phyloP scores from a whole-genome alignment of 345 rosid species.

The Salix caprea region DNA sequence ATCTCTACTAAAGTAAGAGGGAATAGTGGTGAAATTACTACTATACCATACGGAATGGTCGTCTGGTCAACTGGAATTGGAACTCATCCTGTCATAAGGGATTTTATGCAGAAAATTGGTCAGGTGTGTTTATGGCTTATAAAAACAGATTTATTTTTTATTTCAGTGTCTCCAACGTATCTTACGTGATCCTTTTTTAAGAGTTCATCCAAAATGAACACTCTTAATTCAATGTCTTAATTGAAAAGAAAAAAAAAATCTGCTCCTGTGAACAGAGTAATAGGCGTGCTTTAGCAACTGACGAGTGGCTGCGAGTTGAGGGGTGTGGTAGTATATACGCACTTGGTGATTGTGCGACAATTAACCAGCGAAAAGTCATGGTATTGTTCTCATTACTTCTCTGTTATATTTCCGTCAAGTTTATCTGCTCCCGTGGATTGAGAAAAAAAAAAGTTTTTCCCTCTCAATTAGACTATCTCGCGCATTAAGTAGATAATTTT shows the following conservation, averaged over 20 bases:
- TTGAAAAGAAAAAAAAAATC: background rate
- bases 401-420: background rate
- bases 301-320: conserved; percentile 95
- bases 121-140: conserved; percentile 49
- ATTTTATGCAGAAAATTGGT: conserved; percentile 88
- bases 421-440: background rate
- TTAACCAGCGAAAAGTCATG: conserved; percentile 97
- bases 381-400: conserved; percentile 28
- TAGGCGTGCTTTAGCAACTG: conserved; percentile 93
- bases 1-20: conserved; percentile 71
- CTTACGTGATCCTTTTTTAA: background rate
- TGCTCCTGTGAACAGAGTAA: conserved; percentile 40
- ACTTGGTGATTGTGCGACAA: conserved; percentile 98
- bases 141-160: background rate
- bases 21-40: conserved; percentile 48
- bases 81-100: conserved; percentile 71
- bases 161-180: background rate
- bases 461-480: background rate
- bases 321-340: conserved; percentile 65
- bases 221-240: background rate
- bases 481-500: background rate
- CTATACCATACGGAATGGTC: conserved; percentile 88
- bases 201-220: background rate
- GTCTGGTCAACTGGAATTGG: conserved; percentile 99
- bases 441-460: background rate